phyloP scores from a whole-genome alignment of 495 filamentous ascomycete genomes.

The Hyphodiscus hymeniophilus region DNA sequence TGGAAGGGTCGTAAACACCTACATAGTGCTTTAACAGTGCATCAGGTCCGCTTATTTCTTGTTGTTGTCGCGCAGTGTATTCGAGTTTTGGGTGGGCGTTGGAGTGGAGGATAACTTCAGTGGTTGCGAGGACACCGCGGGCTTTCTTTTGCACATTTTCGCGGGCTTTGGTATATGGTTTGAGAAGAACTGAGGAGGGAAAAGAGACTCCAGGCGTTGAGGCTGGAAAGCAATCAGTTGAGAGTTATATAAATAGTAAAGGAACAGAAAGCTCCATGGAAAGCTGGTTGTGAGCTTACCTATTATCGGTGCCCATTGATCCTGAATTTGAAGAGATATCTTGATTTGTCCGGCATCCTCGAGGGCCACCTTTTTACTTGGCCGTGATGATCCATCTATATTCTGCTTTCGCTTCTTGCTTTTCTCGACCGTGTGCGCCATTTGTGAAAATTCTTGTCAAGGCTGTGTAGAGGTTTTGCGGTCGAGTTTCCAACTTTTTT shows the following conservation, averaged over 20 bases:
- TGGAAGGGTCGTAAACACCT: constrained; percentile 71
- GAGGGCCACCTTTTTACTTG: constrained; percentile 57
- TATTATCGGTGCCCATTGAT: constrained; percentile 54
- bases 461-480: background rate
- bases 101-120: constrained; percentile 67
- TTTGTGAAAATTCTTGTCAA: background rate
- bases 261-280: background rate
- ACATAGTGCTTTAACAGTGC: constrained; percentile 75
- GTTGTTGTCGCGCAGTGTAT: constrained; percentile 70
- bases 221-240: constrained; percentile 34
- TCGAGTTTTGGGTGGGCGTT: constrained; percentile 69
- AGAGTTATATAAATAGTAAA: background rate
- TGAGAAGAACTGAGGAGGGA: constrained; percentile 46
- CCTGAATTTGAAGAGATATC: constrained; percentile 46
- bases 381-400: constrained; percentile 42
- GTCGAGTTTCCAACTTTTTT: constrained; percentile 2
- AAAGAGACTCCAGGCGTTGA: constrained; percentile 59
- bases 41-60: constrained; percentile 45
- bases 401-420: constrained; percentile 70
- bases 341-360: constrained; percentile 44
- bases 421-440: constrained; percentile 40
- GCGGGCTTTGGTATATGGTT: constrained; percentile 53
- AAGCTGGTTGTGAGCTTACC: constrained; percentile 32
- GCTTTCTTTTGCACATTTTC: constrained; percentile 31
- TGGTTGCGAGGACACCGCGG: constrained; percentile 33